Evolutionary conservation across 2,329 filamentous ascomycete species (phyloP), one percentile per base, ranked within the genome.

Genomic region (Blastomyces silverae): DNA sequence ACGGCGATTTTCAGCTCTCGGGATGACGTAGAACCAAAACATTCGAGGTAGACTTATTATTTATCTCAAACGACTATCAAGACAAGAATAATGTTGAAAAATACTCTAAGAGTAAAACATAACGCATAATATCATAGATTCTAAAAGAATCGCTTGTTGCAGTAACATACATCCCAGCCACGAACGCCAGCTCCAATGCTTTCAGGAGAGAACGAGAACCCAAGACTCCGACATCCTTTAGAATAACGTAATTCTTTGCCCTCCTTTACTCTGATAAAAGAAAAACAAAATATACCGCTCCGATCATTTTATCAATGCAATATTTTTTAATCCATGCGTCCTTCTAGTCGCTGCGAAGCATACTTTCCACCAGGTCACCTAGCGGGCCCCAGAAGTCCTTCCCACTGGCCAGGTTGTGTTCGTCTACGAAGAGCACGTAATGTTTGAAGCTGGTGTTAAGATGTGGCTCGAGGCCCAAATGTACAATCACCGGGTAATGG

Each of bases 391-490:
- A 99, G 81, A 93, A 99, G 77, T 99, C 94, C 79, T 96, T 92
- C 61, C 93, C 94, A 73, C 87, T 95, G 37, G 92, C 92, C 70
- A 99, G 80, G 70, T 86, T 87, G 79, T 97, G 94, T 83, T 99
- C 95, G 77, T 99, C 92, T 71, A 99, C 92, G 79, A 99, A 99
- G 66, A 99, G 85, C 67, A 99, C 94, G 74, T 97, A 99, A 79
- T 99, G 94, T 84, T 99, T 99, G 86, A 99, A 99, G 79, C 91
- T 96, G 17, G 94, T 99, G 80, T 99, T 99, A 69, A 99, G 85
- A 78, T 99, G 94, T 56, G 95, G 92, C 79, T 99, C 94, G 65
- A 99, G 85, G 28, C 94, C 94, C 50, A 99, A 85, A 76, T 97
- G 92, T 66, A 95, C 89, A 70, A 99, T 89, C 70, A 99, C 92